phyloP scores from a whole-genome alignment of 768 basidiomycete species.

The Russula earlei region DNA sequence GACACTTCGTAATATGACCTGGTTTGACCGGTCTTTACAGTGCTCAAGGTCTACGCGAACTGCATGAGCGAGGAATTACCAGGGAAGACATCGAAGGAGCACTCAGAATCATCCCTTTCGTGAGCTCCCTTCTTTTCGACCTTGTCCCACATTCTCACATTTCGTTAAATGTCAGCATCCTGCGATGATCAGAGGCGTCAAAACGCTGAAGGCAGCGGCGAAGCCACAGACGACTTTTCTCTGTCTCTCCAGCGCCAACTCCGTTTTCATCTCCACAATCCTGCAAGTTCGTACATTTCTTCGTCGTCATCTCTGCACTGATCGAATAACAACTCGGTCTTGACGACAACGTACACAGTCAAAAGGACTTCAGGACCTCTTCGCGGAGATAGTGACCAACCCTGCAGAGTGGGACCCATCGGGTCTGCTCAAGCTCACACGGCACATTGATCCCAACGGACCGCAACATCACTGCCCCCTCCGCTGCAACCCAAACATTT shows the following conservation, averaged over 20 bases:
- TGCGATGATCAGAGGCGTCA: conserved; percentile 90
- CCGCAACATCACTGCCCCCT: conserved; percentile 77
- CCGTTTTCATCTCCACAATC: conserved; percentile 84
- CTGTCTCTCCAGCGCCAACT: conserved; percentile 91
- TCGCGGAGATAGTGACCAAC: conserved; percentile 86
- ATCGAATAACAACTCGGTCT: not conserved
- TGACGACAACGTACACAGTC: conserved; percentile 35
- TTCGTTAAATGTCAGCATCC: conserved; percentile 81
- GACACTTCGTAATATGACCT: not conserved
- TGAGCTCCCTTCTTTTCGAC: conserved; percentile 31
- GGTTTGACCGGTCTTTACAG: conserved; percentile 28
- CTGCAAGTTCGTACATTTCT: conserved; percentile 44
- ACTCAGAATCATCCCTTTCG: conserved; percentile 79
- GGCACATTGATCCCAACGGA: conserved; percentile 65
- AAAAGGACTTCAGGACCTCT: conserved; percentile 61
- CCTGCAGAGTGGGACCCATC: conserved; percentile 72
- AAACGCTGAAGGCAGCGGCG: conserved; percentile 52
- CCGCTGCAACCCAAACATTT: conserved; percentile 96
- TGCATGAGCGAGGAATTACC: conserved; percentile 59
- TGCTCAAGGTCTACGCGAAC: conserved; percentile 60
- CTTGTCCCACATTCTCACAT: not conserved
- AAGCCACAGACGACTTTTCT: conserved; percentile 71
- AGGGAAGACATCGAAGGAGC: conserved; percentile 69
- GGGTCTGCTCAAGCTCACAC: conserved; percentile 63
- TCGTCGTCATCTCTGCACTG: not conserved